Base-by-base conservation (phyloP, 495 filamentous ascomycete species). In the Tuber brumale region DNA sequence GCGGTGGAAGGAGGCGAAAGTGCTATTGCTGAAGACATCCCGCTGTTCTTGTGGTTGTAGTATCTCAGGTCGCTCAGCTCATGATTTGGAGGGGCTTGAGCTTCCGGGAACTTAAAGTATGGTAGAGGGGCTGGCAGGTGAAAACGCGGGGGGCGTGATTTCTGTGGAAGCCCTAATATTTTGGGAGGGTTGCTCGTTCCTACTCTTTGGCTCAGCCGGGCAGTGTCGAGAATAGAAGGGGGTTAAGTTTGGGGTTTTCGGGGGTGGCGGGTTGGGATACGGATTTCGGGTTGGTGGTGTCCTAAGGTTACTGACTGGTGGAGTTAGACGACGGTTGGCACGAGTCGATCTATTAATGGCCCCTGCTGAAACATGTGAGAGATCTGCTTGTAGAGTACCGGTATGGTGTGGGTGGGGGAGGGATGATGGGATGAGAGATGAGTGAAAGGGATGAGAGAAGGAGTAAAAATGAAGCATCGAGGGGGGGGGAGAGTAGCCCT, bases 1-100 rank as follows among this genome's bases (percentile, higher is more conserved):
- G 73, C n/a, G 39, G 76, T 76, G 48, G 71, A 61, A 31, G 57
- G 57, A 19, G 27, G 27, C 37, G 72, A 74, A 45, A 80, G 37
- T 48, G 72, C 72, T 12, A 70, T 69, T 70, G 78, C 78, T 70
- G 79, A 78, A 35, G 79, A 76, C 77, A 80, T 80, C 73, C 70
- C 23, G 70, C 1, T 44, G 35, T 42, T 71, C 23, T 71, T 41
- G 39, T 79, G 37, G 31, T 66, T 31, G 57, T 66, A 66, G 57
- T 35, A 7, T 27, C 27, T 66, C 27, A 35, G 57, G 14, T 35
- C 57, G 57, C 57, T 66, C 57, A 66, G 57, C 57, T 66, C 57
- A 66, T 66, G 14, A 66, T 66, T 66, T 35, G 57, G 27, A 66
- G 31, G 31, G 27, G 57, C 4, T 31, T 31, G 57, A 66, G 57